Evolutionary conservation across 139 green algal species (phyloP), one percentile per base, ranked within the genome.

Genomic region (Gonium pectorale): DNA sequence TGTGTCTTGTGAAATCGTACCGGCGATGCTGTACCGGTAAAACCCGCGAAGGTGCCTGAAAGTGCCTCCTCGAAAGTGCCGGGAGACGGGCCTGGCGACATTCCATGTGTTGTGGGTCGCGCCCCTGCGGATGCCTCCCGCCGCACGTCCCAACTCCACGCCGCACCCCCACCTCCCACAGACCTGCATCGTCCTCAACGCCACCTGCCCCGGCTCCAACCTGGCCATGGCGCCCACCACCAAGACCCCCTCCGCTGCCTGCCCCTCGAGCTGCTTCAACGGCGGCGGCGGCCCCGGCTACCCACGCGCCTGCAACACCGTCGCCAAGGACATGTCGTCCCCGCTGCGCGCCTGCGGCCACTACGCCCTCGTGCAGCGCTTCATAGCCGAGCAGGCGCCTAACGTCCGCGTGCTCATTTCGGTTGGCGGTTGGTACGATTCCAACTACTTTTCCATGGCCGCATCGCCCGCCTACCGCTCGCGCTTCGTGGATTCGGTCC

Each of bases 341-440:
- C 71, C 71, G 5, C 49, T 46, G 22, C 49, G 22, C 4, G 71
- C 71, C 31, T 79, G 71, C 71, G 71, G 71, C 69, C 69, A 78
- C 44, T 60, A 43, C n/a, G 69, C 43, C 43, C 62, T 62, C 69
- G n/a, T 78, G 29, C 69, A 78, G 69, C 7, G 62, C 7, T 78
- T 78, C 69, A 78, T 78, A 29, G 5, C 0, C 27, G 29, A 29
- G 15, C 9, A 4, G 13, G 69, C 69, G 17, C 69, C 69, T 7
- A 41, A 78, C 43, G 43, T 78, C 37, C 69, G 69, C 43, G 69
- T 62, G 43, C 69, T 78, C 27, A 22, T 75, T 1, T 29, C 40
- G 8, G 43, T 63, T 29, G 69, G 71, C 71, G 71, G 71, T 46
- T 79, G 71, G 71, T 79, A 79, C 71, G 71, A 79, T 49, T 51